phyloP scores from a whole-genome alignment of 1,139 yeast species.

The Geotrichum carabidarum region DNA sequence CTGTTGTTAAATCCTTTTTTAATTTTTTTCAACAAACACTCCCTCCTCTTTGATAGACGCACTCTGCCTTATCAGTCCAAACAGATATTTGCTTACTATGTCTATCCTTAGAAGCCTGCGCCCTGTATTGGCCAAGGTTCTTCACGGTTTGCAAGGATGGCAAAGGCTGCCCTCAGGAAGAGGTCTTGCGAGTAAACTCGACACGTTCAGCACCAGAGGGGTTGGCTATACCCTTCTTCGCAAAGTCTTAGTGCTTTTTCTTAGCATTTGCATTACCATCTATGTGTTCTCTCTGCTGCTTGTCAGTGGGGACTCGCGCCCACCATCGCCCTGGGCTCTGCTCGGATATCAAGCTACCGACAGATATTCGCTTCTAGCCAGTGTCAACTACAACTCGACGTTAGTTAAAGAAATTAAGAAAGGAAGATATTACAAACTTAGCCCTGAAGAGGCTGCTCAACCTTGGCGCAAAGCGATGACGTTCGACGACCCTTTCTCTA shows the following conservation, averaged over 20 bases:
- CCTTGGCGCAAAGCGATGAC: constrained; percentile 23
- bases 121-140: no score
- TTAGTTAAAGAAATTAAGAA: constrained; percentile 6
- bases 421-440: constrained; percentile 22
- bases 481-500: constrained; percentile 15
- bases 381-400: constrained; percentile 15
- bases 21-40: no score
- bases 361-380: constrained; percentile 4
- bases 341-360: background rate
- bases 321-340: background rate
- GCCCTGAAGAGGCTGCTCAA: constrained; percentile 10
- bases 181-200: background rate
- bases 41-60: no score
- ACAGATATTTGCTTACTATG: no score
- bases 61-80: no score
- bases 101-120: no score
- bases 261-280: constrained; percentile 4
- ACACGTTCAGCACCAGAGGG: background rate
- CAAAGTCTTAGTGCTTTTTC: background rate
- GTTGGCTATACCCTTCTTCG: background rate
- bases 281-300: constrained; percentile 2
- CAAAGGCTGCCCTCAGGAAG: background rate
- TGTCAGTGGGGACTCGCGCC: background rate
- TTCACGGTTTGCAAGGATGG: background rate
- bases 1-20: no score